A percentile compares a stretch with the other conserved stretches of the same genome.
Evolutionary conservation across 768 basidiomycete genomes (phyloP).

Genomic region (Auriscalpium orientale): DNA sequence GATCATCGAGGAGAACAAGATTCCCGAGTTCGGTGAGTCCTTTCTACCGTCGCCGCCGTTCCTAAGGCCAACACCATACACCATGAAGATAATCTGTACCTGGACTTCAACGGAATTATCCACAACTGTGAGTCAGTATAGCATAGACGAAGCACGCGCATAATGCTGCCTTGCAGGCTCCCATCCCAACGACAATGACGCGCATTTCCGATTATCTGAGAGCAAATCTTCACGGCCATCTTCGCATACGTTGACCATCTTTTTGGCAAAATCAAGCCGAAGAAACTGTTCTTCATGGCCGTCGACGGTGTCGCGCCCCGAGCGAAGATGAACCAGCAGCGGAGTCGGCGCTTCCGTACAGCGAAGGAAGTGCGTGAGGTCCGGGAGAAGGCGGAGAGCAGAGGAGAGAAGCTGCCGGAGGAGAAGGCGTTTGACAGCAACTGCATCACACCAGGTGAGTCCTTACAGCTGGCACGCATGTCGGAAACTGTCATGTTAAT

Average conservation of each 20-base stretch:
- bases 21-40: slow-evolving; percentile 87
- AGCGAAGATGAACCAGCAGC: slow-evolving; percentile 99
- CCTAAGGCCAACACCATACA: too few relatives aligned
- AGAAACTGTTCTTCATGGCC: slow-evolving; percentile 98
- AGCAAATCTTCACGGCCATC: slow-evolving; percentile 95
- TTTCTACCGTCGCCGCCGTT: too few relatives aligned
- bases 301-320: slow-evolving; percentile 96
- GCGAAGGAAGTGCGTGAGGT: slow-evolving; percentile 89
- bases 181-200: slow-evolving; percentile 94
- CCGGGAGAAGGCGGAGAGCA: slow-evolving; percentile 76
- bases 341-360: slow-evolving; percentile 86
- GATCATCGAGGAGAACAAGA: slow-evolving; percentile 96
- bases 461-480: neutral
- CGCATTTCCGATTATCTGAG: slow-evolving; percentile 90
- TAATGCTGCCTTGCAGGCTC: slow-evolving; percentile 43
- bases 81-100: slow-evolving; percentile 72
- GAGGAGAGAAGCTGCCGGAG: slow-evolving; percentile 86
- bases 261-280: slow-evolving; percentile 95
- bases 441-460: slow-evolving; percentile 93
- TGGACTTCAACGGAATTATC: slow-evolving; percentile 92
- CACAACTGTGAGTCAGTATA: slow-evolving; percentile 52
- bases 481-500: too few relatives aligned
- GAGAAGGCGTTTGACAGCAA: slow-evolving; percentile 98
- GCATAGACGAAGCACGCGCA: neutral
- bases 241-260: slow-evolving; percentile 96